Evolutionary conservation across 208 protist species (phyloP), one percentile per base, ranked within the genome.

Genomic region (Tritrichomonas foetus): DNA sequence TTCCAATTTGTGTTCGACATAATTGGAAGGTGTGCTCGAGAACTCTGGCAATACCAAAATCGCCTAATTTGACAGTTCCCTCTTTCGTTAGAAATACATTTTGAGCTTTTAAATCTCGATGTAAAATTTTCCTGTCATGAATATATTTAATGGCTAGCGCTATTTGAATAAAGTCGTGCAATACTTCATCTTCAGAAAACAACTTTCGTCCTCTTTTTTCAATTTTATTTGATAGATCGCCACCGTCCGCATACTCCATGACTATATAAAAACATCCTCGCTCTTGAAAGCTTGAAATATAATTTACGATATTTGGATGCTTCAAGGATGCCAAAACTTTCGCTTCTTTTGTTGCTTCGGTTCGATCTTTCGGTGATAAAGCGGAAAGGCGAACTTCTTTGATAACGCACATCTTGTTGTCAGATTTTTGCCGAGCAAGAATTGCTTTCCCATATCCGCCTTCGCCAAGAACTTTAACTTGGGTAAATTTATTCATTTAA

Each of bases 31-130:
- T 89, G 30, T 47, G 33, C 9, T 89, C 78, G n/a, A 89, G 78
- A 55, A 89, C 78, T 16, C 41, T 53, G 0, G 78, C 78, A 57
- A 97, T 97, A 66, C 96, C 96, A 94, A 97, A 97, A 92, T 97
- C 96, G 22, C 96, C 96, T 20, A 97, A 61, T 30, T 97, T 96
- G 0, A 96, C 95, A 3, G 93, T 93, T 72, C 93, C 93, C 44
- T 93, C 22, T 50, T 95, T 92, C 0, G 95, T 95, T 16, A 96
- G 36, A 64, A 96, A 96, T 55, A 96, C 96, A 94, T 97, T 98
- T 95, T 98, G 97, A 22, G 97, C 96, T 94, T 98, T 98, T 49
- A 98, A 93, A 94, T 98, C 97, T 61, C 97, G 8, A 36, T 89
- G 78, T 55, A 89, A 30, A 57, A 89, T 89, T 50, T 89, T 89